These are phyloP conservation scores for Colletotrichum godetiae DNA, from an alignment of 2,329 filamentous ascomycete genomes.

Conservation along the genomic window DNA sequence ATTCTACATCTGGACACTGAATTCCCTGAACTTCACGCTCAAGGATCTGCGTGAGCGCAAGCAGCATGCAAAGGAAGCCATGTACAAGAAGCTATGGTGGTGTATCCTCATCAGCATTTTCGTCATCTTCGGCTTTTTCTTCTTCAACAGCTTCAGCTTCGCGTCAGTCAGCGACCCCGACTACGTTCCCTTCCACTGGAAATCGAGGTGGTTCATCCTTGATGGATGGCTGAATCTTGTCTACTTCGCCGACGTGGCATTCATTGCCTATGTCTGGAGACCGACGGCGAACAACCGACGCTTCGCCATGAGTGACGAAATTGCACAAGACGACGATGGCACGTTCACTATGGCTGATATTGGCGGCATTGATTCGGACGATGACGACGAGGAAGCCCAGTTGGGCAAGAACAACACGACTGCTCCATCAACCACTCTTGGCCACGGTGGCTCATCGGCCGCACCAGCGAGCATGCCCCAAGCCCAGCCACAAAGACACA, in stretches of 20 bases:
- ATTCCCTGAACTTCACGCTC: constrained; percentile 92
- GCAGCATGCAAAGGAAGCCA: constrained; percentile 90
- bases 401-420: constrained; percentile 52
- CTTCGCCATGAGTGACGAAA: constrained; percentile 99
- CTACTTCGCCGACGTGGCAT: constrained; percentile 92
- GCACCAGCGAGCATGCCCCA: constrained; percentile 23
- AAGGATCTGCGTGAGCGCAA: constrained; percentile 96
- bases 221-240: constrained; percentile 98
- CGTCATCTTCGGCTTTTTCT: constrained; percentile 98
- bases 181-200: constrained; percentile 97
- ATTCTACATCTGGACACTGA: constrained; percentile 99
- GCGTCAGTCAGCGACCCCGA: constrained; percentile 85
- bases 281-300: constrained; percentile 96
- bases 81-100: constrained; percentile 99
- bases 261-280: constrained; percentile 95
- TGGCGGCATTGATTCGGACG: constrained; percentile 75
- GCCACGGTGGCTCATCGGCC: constrained; percentile 13
- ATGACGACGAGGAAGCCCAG: constrained; percentile 68
- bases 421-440: constrained; percentile 32
- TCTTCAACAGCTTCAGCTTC: constrained; percentile 97
- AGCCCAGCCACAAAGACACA: constrained; percentile 45
- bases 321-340: constrained; percentile 97
- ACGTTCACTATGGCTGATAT: constrained; percentile 94
- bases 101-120: constrained; percentile 92
- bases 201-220: constrained; percentile 95